Evolutionary conservation across 257 asterid species (phyloP).

Genomic region (Solanum piurae): DNA sequence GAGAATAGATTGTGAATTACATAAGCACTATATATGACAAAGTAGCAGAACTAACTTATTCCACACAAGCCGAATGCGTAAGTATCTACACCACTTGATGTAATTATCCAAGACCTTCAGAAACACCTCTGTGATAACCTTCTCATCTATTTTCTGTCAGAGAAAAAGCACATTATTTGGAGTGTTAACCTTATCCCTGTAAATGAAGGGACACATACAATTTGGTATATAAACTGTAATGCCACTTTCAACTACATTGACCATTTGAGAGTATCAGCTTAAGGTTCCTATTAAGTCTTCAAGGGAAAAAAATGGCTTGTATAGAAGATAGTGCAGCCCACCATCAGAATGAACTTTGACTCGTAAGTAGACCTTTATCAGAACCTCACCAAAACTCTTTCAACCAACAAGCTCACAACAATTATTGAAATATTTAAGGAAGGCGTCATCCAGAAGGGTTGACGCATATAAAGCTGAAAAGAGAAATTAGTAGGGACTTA

Average conservation of each 20-base stretch:
- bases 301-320: not conserved
- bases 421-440: not conserved
- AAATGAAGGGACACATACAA: not conserved
- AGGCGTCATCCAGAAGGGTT: not conserved
- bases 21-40: not conserved
- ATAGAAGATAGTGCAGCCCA: not conserved
- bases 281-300: not conserved
- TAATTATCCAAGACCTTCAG: slow-evolving; percentile 92
- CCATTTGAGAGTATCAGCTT: not conserved
- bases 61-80: slow-evolving; percentile 76
- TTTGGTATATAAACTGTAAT: not conserved
- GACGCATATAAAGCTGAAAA: not conserved
- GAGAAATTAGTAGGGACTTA: not conserved
- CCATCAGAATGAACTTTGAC: not conserved
- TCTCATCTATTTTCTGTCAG: slow-evolving; percentile 83
- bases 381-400: not conserved
- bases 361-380: not conserved
- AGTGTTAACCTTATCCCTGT: not conserved
- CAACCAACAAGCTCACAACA: not conserved
- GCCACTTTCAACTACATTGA: not conserved
- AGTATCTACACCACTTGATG: slow-evolving; percentile 93
- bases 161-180: not conserved
- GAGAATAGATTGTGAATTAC: slow-evolving; percentile 10
- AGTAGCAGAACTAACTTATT: slow-evolving; percentile 50
- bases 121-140: slow-evolving; percentile 77